Evolutionary conservation across 2,329 filamentous ascomycete species (phyloP).

Genomic region (Laburnicola sp.): DNA sequence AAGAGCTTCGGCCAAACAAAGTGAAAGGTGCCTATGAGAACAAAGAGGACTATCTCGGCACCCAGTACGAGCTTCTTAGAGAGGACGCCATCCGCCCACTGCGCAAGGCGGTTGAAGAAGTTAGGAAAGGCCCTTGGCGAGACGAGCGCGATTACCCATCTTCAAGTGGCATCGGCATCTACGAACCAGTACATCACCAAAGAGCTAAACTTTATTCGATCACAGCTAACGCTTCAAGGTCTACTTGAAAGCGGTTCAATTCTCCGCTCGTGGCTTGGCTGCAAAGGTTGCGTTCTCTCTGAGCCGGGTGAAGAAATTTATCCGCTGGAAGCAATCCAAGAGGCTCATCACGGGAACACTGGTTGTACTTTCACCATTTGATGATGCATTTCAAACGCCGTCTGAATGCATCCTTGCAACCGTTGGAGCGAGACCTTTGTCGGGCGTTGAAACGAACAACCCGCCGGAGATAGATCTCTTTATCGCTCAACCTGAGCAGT

Average conservation of each 20-base stretch:
- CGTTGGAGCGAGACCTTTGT: slow-evolving; percentile 70
- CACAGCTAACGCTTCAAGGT: slow-evolving; percentile 54
- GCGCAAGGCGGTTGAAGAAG: slow-evolving; percentile 64
- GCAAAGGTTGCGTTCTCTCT: slow-evolving; percentile 72
- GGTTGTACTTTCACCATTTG: slow-evolving; percentile 57
- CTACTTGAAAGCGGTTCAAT: slow-evolving; percentile 65
- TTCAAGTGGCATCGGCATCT: slow-evolving; percentile 40
- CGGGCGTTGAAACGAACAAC: slow-evolving; percentile 63
- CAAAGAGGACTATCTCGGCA: slow-evolving; percentile 68
- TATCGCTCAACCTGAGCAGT: slow-evolving; percentile 64
- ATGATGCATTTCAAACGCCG: slow-evolving; percentile 61
- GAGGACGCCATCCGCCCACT: slow-evolving; percentile 74
- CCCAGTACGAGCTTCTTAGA: slow-evolving; percentile 74
- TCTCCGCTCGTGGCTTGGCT: slow-evolving; percentile 65
- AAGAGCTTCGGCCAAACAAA: slow-evolving; percentile 33
- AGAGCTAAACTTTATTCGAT: too few species aligned
- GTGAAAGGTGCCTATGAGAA: slow-evolving; percentile 59
- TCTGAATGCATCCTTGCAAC: slow-evolving; percentile 69
- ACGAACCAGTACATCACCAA: too few species aligned
- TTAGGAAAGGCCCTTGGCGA: slow-evolving; percentile 58
- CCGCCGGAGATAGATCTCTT: slow-evolving; percentile 76
- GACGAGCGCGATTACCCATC: slow-evolving; percentile 56
- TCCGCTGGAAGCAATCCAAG: slow-evolving; percentile 69
- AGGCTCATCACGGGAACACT: slow-evolving; percentile 59
- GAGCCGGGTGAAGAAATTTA: slow-evolving; percentile 63